Evolutionary conservation across 768 basidiomycete species (phyloP), one percentile per base, ranked within the genome.

Genomic region (Lyophyllum decastes): DNA sequence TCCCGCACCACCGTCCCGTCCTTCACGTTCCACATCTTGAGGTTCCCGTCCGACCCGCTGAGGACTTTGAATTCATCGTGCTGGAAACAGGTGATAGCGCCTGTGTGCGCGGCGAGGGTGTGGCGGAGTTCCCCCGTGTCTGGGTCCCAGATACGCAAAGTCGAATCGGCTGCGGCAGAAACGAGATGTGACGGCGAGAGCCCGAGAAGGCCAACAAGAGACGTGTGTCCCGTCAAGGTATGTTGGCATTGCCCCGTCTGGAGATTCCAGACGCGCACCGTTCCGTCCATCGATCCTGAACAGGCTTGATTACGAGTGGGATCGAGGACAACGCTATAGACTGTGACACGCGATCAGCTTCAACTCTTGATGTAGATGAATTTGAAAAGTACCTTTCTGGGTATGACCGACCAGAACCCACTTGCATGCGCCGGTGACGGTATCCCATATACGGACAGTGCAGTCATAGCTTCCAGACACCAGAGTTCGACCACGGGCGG

Each of bases 71-170:
- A 94, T 70, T 98, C 95, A 70, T 98, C 96, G 64, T 97, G 95
- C 72, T 96, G 94, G 81, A 98, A 98, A 75, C 96, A 99, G 17
- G 97, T 98, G 64, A 99, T 98, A n/a, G 96, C 95, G 21, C 95
- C 96, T 6, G 90, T 90, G 70, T 98, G 96, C 0, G 92, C 94
- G 3, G 89, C 87, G 27, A 99, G 83, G 0, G 89, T 87, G 63
- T 95, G 89, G 38, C 83, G 85, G 27, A 92, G 79, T 57, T 87
- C 86, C 54, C 94, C 93, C 0, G 85, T 85, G 35, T 88, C 85
- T 1, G 95, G 92, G 67, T 98, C 90, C 96, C 96, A 98, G 41
- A 98, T 84, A 8, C 95, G 88, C 8, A 99, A 77, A 0, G 95
- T 96, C 21, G 94, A 94, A 70, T 99, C 96, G 19, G 96, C 96